Base-by-base conservation (phyloP, 2,329 filamentous ascomycete species). In the Sordariomycetes sp. region DNA sequence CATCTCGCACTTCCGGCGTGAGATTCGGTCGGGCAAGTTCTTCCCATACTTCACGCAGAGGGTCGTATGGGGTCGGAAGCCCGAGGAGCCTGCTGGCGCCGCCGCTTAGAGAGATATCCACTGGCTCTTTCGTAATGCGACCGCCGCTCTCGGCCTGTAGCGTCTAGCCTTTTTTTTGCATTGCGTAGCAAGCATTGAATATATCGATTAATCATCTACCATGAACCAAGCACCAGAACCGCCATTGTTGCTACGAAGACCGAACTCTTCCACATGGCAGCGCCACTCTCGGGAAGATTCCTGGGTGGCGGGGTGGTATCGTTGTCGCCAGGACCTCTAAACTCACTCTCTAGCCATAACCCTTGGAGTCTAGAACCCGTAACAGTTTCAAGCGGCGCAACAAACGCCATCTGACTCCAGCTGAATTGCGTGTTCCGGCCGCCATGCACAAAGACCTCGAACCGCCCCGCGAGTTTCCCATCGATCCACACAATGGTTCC, bases 361-460 rank as follows among this genome's bases (percentile, higher is more conserved):
- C 22, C 52, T 22, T 57, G n/a, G 28, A 61, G 39, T 1, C 59
- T 58, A 22, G 22, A 4, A 24, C 45, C 45, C n/a, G 45, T 24
- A 7, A 24, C 22, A n/a, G 8, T 50, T 6, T 50, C 45, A 50
- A 50, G 45, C 45, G 45, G 45, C 20, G 45, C 45, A 10, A 24
- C 45, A 50, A 50, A 24, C 6, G 45, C 45, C 45, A 50, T 50
- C n/a, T 50, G 45, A 22, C 45, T 50, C 45, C 45, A 50, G 20
- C 45, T 50, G 24, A 50, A 50, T 20, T 24, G 45, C n/a, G 45
- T 72, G 58, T 81, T 80, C 35, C 68, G 69, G 1, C 78, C 78
- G 0, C 77, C 77, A 61, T 72, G 80, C 1, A 81, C 72, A 59
- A 77, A 78, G 0, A 79, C 77, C 60, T 81, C 77, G 56, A 80